These are phyloP conservation scores for Ustilago loliicola DNA, from an alignment of 1,284 basidiomycete genomes.

Conservation along the genomic window DNA sequence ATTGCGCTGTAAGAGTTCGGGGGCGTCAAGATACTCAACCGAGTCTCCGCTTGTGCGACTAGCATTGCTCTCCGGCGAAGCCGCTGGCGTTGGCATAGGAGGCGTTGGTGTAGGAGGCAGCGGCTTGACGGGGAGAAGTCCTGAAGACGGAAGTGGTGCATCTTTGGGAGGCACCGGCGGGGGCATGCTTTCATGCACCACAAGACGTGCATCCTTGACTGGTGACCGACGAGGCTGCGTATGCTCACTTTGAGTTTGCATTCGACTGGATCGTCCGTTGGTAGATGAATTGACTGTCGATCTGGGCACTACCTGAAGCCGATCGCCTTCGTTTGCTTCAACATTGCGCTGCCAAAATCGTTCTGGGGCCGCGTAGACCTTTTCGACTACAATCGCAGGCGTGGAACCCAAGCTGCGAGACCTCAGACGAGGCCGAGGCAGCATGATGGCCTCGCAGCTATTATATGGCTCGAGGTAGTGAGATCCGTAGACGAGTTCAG, in stretches of 20 bases:
- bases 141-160: not conserved
- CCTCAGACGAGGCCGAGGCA: conserved; percentile 35
- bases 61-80: not conserved
- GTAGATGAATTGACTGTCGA: not conserved
- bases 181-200: conserved; percentile 21
- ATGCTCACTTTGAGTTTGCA: not conserved
- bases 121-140: conserved; percentile 4
- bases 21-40: conserved; percentile 19
- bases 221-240: not conserved
- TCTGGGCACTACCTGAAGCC: not conserved
- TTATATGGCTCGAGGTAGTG: conserved; percentile 32
- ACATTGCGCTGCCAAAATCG: conserved; percentile 21
- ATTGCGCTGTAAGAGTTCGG: conserved; percentile 24
- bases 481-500: conserved; percentile 7
- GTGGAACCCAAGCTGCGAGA: conserved; percentile 19
- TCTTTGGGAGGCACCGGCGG: conserved; percentile 32
- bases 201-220: conserved; percentile 22
- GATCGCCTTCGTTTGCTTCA: not conserved
- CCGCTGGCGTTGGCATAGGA: conserved; percentile 5
- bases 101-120: conserved; percentile 14
- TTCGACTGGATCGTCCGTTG: not conserved
- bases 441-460: conserved; percentile 35
- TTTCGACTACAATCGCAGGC: conserved; percentile 12
- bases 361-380: conserved; percentile 25
- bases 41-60: conserved; percentile 15